Percentiles rank a stretch among this genome's conserved stretches.
phyloP scores from a whole-genome alignment of 202 grass and related monocot genomes.

The Hordeum pubiflorum region DNA sequence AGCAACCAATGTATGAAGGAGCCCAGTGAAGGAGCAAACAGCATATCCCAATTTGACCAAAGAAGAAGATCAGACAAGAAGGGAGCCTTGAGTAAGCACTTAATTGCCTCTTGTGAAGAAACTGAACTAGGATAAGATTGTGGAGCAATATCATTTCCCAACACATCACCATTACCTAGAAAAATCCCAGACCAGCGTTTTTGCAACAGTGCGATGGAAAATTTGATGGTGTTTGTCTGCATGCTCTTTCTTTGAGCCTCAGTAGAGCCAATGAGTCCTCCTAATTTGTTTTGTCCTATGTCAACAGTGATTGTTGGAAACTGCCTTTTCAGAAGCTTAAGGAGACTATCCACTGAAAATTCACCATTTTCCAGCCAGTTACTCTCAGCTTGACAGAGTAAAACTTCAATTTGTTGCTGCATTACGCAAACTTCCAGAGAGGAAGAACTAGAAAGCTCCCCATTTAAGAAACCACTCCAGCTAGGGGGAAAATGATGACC shows the following conservation, averaged over 20 bases:
- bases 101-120: slow-evolving; percentile 51
- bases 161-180: slow-evolving; percentile 5
- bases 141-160: slow-evolving; percentile 6
- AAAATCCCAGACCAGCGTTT: slow-evolving; percentile 49
- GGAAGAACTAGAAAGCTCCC: slow-evolving; percentile 17
- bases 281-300: slow-evolving; percentile 40
- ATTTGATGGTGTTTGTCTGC: slow-evolving; percentile 42
- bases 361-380: slow-evolving; percentile 41
- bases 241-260: slow-evolving; percentile 36
- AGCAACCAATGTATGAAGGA: slow-evolving; percentile 51
- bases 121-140: slow-evolving; percentile 39
- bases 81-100: slow-evolving; percentile 72
- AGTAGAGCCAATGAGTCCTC: slow-evolving; percentile 20
- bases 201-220: slow-evolving; percentile 71
- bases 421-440: slow-evolving; percentile 48
- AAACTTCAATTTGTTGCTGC: slow-evolving; percentile 49
- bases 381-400: slow-evolving; percentile 59
- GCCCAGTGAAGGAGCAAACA: slow-evolving; percentile 49
- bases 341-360: slow-evolving; percentile 39
- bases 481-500: slow-evolving; percentile 32
- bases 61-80: slow-evolving; percentile 63
- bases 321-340: slow-evolving; percentile 64
- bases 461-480: slow-evolving; percentile 42
- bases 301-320: slow-evolving; percentile 66
- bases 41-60: slow-evolving; percentile 57